Percentiles rank a stretch among this genome's conserved stretches.
Conservation (phyloP, 495 filamentous ascomycete genomes). For the Hyaloscypha bicolor region DNA sequence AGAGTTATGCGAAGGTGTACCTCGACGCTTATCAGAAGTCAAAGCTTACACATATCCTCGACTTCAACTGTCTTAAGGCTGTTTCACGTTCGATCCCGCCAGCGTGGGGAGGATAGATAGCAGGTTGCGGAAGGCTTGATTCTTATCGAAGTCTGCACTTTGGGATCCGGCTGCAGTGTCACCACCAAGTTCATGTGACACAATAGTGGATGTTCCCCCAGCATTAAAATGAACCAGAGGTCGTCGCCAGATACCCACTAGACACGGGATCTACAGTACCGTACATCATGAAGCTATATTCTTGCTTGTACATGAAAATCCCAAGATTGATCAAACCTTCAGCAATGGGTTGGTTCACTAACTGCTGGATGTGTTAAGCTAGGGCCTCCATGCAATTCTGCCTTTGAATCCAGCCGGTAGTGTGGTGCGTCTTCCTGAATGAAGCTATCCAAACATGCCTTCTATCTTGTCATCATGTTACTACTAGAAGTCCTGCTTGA, state of each 20-base stretch:
- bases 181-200: not conserved
- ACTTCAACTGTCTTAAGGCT: slow-evolving; percentile 12
- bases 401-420: too few species aligned
- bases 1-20: not conserved
- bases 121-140: not conserved
- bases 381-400: too few species aligned
- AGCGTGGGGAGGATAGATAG: not conserved
- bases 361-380: too few species aligned
- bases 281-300: not conserved
- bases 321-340: not conserved
- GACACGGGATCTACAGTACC: slow-evolving; percentile 2
- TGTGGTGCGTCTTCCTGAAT: too few species aligned
- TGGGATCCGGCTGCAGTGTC: not conserved
- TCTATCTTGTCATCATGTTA: too few species aligned
- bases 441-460: too few species aligned
- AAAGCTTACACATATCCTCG: slow-evolving; percentile 9
- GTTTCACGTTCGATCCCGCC: slow-evolving; percentile 3
- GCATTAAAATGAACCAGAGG: not conserved
- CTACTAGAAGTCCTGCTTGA: too few species aligned
- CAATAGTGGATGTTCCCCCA: not conserved
- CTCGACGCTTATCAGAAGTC: not conserved
- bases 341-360: not conserved
- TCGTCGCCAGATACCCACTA: not conserved
- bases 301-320: not conserved
- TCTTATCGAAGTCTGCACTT: not conserved